Conservation (phyloP, 371 early-diverging fungal species). For the Mucor plumbeus region DNA sequence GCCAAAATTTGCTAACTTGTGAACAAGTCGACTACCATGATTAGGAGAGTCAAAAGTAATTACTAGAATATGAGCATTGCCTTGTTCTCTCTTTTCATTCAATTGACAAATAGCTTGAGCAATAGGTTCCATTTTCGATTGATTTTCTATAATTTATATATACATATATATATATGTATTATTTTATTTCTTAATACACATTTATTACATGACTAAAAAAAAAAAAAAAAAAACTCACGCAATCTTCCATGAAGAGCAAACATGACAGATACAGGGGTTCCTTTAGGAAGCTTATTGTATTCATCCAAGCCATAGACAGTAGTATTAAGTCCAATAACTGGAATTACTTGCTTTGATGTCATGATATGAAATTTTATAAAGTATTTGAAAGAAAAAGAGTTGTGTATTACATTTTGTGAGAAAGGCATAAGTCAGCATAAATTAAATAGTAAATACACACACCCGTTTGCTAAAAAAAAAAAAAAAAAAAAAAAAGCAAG, state of each 20-base stretch:
- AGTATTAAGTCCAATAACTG: constrained; percentile 33
- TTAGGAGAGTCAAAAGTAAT: constrained; percentile 63
- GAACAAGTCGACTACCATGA: constrained; percentile 55
- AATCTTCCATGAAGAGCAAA: constrained; percentile 54
- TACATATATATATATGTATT: too few species aligned
- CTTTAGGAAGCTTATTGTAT: constrained; percentile 23
- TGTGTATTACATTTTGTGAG: not conserved
- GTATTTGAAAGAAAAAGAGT: not conserved
- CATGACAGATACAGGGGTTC: constrained; percentile 39
- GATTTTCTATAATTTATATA: constrained; percentile 25
- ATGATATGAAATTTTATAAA: constrained; percentile 6
- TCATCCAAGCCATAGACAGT: constrained; percentile 50
- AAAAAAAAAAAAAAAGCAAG: too few species aligned
- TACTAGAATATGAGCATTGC: constrained; percentile 37
- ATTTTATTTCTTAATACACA: too few species aligned
- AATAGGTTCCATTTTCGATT: constrained; percentile 36
- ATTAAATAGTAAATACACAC: too few species aligned
- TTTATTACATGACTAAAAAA: too few species aligned
- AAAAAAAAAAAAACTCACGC: constrained; percentile 27
- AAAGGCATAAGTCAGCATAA: not conserved
- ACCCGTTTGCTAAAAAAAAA: too few species aligned
- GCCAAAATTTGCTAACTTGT: constrained; percentile 38
- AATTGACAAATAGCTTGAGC: constrained; percentile 32
- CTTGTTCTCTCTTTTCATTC: constrained; percentile 15
- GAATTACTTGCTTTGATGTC: constrained; percentile 15